Percentiles rank a stretch among this genome's conserved stretches.
Conservation (phyloP, 31 red algal genomes). For the Asparagopsis taxiformis region DNA sequence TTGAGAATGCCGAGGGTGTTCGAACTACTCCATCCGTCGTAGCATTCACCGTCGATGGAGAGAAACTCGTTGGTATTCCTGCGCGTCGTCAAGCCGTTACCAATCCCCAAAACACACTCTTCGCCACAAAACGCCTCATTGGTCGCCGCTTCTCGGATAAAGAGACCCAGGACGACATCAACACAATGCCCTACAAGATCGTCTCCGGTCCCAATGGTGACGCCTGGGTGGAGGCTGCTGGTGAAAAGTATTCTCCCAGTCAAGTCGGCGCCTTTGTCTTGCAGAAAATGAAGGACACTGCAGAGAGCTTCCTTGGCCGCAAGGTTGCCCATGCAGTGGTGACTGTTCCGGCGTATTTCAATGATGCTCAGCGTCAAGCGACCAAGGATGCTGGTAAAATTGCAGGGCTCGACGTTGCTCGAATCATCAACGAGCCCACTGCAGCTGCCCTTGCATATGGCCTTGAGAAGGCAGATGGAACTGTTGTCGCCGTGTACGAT, state of each 20-base stretch:
- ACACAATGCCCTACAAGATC: constrained; percentile 45
- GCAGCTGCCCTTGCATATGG: constrained; percentile 59
- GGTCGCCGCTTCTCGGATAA: constrained; percentile 34
- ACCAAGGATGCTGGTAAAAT: constrained; percentile 53
- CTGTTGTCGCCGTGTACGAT: constrained; percentile 40
- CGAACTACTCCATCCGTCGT: constrained; percentile 1
- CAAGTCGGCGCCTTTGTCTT: constrained; percentile 38
- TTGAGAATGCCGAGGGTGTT: background rate
- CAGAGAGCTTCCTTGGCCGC: constrained; percentile 39
- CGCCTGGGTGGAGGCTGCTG: constrained; percentile 39
- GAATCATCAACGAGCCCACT: constrained; percentile 64
- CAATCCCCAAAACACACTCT: constrained; percentile 2
- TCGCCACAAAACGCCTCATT: constrained; percentile 25
- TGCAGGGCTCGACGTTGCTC: constrained; percentile 42
- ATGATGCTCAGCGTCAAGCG: constrained; percentile 53
- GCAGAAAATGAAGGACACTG: constrained; percentile 38
- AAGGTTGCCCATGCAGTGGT: constrained; percentile 45
- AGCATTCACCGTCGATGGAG: background rate
- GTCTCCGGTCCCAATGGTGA: constrained; percentile 29
- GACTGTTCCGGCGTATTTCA: constrained; percentile 65
- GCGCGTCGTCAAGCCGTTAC: background rate
- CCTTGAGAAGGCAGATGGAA: constrained; percentile 15
- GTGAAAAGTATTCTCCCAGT: constrained; percentile 31
- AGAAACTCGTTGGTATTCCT: background rate
- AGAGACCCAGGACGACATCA: constrained; percentile 30